Conservation (phyloP, 257 asterid genomes). For the Nicotiana attenuata region DNA sequence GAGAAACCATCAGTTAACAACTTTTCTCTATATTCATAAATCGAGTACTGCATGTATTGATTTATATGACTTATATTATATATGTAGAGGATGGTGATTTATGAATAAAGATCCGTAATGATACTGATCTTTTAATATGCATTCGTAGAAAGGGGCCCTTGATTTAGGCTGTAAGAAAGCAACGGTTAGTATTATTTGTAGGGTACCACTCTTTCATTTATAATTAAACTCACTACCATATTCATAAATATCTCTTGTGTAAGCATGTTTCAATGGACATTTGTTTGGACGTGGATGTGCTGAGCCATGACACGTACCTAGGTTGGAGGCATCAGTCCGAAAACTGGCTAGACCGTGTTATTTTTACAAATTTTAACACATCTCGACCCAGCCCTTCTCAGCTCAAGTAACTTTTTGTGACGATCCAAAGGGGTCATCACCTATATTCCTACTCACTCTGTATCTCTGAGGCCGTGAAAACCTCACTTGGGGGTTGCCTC, state of each 20-base stretch:
- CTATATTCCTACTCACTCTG: too few species aligned
- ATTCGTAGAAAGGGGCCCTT: slow-evolving; percentile 7
- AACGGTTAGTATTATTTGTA: background rate
- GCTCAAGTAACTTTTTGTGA: too few species aligned
- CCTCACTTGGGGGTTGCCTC: too few species aligned
- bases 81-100: background rate
- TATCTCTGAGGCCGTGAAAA: too few species aligned
- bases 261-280: background rate
- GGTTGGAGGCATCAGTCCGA: background rate
- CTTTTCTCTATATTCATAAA: background rate
- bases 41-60: background rate
- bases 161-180: background rate
- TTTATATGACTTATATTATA: background rate
- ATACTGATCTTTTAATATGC: background rate
- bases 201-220: background rate
- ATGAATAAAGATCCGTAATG: background rate
- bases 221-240: background rate
- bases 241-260: background rate
- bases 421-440: too few species aligned
- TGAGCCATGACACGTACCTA: background rate
- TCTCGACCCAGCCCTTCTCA: too few species aligned
- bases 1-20: background rate
- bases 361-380: too few species aligned
- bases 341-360: too few species aligned
- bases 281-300: background rate